Evolutionary conservation across 2,329 filamentous ascomycete genomes (phyloP), one percentile per base, ranked within the genome.

Genomic region (Hymenotorrendiella dingleyae): DNA sequence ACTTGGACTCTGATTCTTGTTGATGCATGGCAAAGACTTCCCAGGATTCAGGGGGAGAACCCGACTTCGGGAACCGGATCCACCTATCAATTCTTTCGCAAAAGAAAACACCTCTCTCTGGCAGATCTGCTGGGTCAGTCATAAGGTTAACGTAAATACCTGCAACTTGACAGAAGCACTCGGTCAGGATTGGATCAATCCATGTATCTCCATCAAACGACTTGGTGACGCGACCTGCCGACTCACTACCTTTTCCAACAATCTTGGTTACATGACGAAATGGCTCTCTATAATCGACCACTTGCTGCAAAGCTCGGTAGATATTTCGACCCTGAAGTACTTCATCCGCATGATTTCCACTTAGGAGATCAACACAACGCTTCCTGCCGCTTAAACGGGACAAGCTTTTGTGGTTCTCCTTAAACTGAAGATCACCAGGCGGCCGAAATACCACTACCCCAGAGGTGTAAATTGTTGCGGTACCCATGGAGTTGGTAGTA

Each of bases 71-170:
- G 1, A 57, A 54, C 4, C 64, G 60, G 5, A 67, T 57, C 58
- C 52, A 62, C 14, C 43, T 32, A 9, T 65, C 63, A 28, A 60
- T 50, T 1, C 60, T 53, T 9, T 47, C 58, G 5, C 58, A 53
- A 16, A 68, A 52, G 52, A 51, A 68, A 24, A 67, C 61, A 21
- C 39, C 0, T 47, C 23, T 40, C 0, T 47, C 23, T 1, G 36
- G 24, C 4, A 41, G 27, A 9, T n/a, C n/a, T n/a, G n/a, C n/a
- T 32, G 6, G 14, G 6, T 64, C 55, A 1, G 55, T 56, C 62
- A 68, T 62, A 43, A 48, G 54, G 47, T 68, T 69, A 6, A 62
- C 54, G 37, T 46, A 66, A 2, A 68, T 54, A 3, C 66, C 65
- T 12, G 36, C 63, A 0, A 67, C 56, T 45, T 68, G 66, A 24